These are phyloP conservation scores for Sporothrix luriei DNA, from an alignment of 2,329 filamentous ascomycete genomes.

Conservation along the genomic window DNA sequence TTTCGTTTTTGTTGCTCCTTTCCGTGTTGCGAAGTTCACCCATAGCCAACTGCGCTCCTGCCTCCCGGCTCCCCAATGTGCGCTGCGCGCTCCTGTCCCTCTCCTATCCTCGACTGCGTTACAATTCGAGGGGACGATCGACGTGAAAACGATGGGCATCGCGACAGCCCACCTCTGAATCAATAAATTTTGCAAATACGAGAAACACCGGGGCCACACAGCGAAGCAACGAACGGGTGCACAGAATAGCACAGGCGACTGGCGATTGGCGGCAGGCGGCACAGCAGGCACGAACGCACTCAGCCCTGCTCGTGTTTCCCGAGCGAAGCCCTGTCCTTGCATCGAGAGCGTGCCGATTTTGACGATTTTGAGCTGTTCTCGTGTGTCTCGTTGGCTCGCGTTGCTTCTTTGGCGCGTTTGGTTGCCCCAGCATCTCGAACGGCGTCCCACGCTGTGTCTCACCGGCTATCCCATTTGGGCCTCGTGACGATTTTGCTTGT, in stretches of 20 bases:
- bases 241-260: background rate
- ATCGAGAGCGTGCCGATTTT: background rate
- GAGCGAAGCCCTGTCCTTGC: constrained; percentile 1
- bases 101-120: background rate
- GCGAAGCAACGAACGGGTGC: background rate
- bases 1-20: background rate
- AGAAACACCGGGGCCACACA: background rate
- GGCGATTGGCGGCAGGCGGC: background rate
- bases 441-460: constrained; percentile 10
- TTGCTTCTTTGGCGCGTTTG: background rate
- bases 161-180: constrained; percentile 14
- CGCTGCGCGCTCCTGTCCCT: background rate
- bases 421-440: constrained; percentile 10
- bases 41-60: background rate
- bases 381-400: background rate
- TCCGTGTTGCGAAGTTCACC: background rate
- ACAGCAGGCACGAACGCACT: constrained; percentile 11
- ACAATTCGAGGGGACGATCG: background rate
- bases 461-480: constrained; percentile 23
- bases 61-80: background rate
- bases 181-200: constrained; percentile 13
- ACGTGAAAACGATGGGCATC: constrained; percentile 14
- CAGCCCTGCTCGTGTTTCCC: constrained; percentile 27
- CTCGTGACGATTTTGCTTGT: background rate
- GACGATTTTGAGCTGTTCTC: background rate